phyloP scores from a whole-genome alignment of 108 stramenopile genomes.

The Nitzschia inconspicua region DNA sequence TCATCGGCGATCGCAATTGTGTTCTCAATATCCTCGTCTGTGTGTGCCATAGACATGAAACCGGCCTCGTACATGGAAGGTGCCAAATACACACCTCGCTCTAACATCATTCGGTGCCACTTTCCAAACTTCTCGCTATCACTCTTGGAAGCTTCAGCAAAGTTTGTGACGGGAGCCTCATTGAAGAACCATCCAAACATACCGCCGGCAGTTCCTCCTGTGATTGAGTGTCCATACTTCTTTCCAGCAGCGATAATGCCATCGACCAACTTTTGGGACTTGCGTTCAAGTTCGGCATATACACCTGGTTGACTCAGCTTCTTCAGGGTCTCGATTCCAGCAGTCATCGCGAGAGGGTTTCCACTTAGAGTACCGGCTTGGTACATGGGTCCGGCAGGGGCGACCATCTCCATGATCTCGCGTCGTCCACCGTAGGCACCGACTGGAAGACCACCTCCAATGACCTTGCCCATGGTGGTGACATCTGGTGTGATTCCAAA shows the following conservation, averaged over 20 bases:
- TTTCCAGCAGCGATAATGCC: conserved; percentile 82
- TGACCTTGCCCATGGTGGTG: conserved; percentile 99
- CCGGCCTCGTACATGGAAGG: conserved; percentile 98
- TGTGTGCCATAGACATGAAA: conserved; percentile 96
- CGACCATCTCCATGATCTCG: conserved; percentile 97
- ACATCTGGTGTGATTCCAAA: conserved; percentile 97
- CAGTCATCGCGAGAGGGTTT: conserved; percentile 98
- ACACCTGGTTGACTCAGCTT: conserved; percentile 78
- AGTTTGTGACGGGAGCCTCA: conserved; percentile 93
- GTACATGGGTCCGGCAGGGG: conserved; percentile 98
- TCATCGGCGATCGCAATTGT: conserved; percentile 97
- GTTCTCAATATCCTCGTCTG: conserved; percentile 94
- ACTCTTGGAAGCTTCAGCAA: conserved; percentile 87
- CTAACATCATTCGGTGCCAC: conserved; percentile 98
- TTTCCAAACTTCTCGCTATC: conserved; percentile 93
- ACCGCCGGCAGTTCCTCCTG: conserved; percentile 89
- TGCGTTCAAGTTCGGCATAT: conserved; percentile 92
- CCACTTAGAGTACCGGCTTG: conserved; percentile 97
- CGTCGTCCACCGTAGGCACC: conserved; percentile 97
- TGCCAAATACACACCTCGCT: conserved; percentile 95
- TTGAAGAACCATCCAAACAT: conserved; percentile 99
- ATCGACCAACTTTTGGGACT: conserved; percentile 87
- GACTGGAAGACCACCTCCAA: conserved; percentile 97
- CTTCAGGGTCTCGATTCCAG: conserved; percentile 97
- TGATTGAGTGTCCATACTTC: conserved; percentile 89